Evolutionary conservation across 2,329 filamentous ascomycete genomes (phyloP).

Genomic region (Ophiostoma himal-ulmi): DNA sequence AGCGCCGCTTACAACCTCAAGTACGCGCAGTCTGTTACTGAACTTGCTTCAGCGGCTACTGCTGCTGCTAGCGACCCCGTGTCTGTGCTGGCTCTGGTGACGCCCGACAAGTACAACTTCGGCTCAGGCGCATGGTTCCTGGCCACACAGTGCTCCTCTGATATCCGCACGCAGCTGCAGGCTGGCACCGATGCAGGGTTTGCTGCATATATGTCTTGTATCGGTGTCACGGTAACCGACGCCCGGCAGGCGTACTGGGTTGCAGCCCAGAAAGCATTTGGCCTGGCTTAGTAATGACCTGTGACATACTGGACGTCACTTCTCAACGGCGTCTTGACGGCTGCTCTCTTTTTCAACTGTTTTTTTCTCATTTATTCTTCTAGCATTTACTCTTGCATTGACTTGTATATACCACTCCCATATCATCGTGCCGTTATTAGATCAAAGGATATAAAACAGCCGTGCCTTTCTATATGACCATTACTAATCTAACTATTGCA

Average conservation of each 20-base stretch:
- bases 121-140: slow-evolving; percentile 49
- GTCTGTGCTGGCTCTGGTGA: slow-evolving; percentile 42
- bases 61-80: slow-evolving; percentile 34
- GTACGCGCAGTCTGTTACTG: slow-evolving; percentile 44
- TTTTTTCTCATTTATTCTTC: background rate
- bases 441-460: background rate
- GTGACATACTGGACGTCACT: background rate
- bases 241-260: slow-evolving; percentile 39
- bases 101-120: slow-evolving; percentile 49
- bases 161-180: slow-evolving; percentile 35
- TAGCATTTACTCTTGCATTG: too few relatives aligned
- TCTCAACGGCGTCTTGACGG: background rate
- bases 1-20: slow-evolving; percentile 36
- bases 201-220: slow-evolving; percentile 43
- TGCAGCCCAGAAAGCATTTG: slow-evolving; percentile 45
- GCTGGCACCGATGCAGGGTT: slow-evolving; percentile 40
- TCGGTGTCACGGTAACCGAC: slow-evolving; percentile 34
- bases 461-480: background rate
- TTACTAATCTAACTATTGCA: background rate
- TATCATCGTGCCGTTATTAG: background rate
- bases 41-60: slow-evolving; percentile 31
- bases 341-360: background rate
- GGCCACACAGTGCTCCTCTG: slow-evolving; percentile 38
- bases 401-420: background rate
- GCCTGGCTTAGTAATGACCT: slow-evolving; percentile 20